A percentile compares a stretch with the other conserved stretches of the same genome.
These are phyloP conservation scores for Phytophthora tubulina DNA, from an alignment of 352 stramenopile genomes.

Conservation along the genomic window DNA sequence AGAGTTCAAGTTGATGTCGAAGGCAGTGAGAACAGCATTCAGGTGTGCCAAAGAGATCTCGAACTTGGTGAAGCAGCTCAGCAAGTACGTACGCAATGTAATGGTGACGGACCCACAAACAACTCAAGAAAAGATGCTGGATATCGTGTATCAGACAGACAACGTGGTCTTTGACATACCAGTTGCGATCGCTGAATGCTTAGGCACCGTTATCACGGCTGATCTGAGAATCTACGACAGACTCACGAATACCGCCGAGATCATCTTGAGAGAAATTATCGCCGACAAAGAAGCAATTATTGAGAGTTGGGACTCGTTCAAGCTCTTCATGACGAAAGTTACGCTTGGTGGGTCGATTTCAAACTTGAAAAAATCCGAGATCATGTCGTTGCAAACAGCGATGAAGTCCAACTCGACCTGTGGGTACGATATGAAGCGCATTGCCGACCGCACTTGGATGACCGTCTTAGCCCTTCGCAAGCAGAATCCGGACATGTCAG, in stretches of 20 bases:
- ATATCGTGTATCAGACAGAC: slow-evolving; percentile 45
- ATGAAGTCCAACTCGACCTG: slow-evolving; percentile 34
- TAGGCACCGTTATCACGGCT: slow-evolving; percentile 24
- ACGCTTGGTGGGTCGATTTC: slow-evolving; percentile 16
- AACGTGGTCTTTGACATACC: slow-evolving; percentile 50
- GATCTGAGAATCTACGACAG: slow-evolving; percentile 17
- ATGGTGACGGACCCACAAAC: slow-evolving; percentile 32
- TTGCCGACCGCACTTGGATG: slow-evolving; percentile 32
- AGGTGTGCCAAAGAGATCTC: slow-evolving; percentile 41
- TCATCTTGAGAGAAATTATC: slow-evolving; percentile 37
- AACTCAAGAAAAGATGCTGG: slow-evolving; percentile 39
- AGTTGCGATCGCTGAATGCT: slow-evolving; percentile 41
- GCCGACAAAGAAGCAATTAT: slow-evolving; percentile 37
- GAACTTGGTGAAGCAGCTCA: slow-evolving; percentile 34
- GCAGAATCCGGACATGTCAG: slow-evolving; percentile 22
- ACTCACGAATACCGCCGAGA: slow-evolving; percentile 32
- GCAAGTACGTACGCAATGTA: slow-evolving; percentile 31
- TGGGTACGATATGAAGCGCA: slow-evolving; percentile 31
- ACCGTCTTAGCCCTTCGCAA: slow-evolving; percentile 19
- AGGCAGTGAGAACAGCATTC: slow-evolving; percentile 20
- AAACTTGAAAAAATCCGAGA: slow-evolving; percentile 15
- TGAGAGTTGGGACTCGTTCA: slow-evolving; percentile 21
- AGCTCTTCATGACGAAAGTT: slow-evolving; percentile 26
- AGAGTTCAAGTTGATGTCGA: slow-evolving; percentile 21
- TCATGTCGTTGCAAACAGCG: slow-evolving; percentile 19